A percentile compares a stretch with the other conserved stretches of the same genome.
These are phyloP conservation scores for Aspergillus calidoustus DNA, from an alignment of 2,329 filamentous ascomycete genomes.

Conservation along the genomic window DNA sequence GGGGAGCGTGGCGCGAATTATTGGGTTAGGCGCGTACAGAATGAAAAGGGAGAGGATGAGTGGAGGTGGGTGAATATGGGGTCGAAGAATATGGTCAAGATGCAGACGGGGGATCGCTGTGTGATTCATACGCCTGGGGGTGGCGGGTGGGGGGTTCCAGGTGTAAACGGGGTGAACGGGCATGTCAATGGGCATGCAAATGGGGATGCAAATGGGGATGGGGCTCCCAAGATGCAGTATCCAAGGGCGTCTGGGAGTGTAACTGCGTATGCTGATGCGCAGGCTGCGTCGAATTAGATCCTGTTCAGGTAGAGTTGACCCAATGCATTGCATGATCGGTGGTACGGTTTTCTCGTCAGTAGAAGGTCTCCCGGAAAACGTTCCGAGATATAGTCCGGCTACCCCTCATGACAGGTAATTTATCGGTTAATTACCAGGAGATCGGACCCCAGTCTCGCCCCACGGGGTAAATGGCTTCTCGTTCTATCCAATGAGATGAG, in stretches of 20 bases:
- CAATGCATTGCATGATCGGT: not conserved
- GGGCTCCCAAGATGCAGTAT: not conserved
- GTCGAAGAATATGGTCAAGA: constrained; percentile 65
- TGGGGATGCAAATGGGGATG: not conserved
- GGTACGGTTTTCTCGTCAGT: too few species aligned
- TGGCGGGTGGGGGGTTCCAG: constrained; percentile 45
- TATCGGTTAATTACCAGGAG: too few species aligned
- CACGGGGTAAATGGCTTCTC: not conserved
- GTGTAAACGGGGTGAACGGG: not conserved
- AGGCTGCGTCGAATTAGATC: constrained; percentile 3
- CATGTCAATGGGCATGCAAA: not conserved
- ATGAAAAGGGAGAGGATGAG: constrained; percentile 49
- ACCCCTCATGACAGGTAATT: too few species aligned
- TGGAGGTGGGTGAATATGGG: constrained; percentile 57
- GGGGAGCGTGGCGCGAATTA: constrained; percentile 80
- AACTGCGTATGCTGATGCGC: not conserved
- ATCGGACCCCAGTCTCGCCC: too few species aligned
- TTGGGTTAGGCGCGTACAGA: constrained; percentile 75
- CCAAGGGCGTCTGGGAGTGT: constrained; percentile 6
- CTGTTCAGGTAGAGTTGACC: not conserved
- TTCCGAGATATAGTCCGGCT: too few species aligned
- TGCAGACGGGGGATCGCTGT: constrained; percentile 64
- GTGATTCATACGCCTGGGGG: constrained; percentile 64
- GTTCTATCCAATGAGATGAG: not conserved
- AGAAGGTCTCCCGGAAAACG: too few species aligned